Percentiles rank a stretch among this genome's conserved stretches.
Evolutionary conservation across 1,284 basidiomycete genomes (phyloP).

Genomic region (Inonotus obliquus): DNA sequence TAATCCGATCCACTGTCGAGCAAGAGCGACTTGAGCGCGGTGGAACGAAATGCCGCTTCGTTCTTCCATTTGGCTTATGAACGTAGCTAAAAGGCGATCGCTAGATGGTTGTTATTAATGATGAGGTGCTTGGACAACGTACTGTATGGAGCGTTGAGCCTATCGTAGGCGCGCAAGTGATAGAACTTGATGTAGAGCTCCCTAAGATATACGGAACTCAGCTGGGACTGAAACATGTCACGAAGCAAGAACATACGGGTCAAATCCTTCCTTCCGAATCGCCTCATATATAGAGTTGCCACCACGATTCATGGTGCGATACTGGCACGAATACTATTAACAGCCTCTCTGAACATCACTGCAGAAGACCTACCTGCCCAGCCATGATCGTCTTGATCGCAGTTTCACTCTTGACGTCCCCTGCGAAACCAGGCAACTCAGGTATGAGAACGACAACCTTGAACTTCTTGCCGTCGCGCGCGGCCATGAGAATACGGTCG

Average conservation of each 20-base stretch:
- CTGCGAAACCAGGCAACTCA: slow-evolving; percentile 78
- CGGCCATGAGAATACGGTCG: slow-evolving; percentile 80
- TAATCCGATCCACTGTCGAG: slow-evolving; percentile 73
- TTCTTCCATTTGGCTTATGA: slow-evolving; percentile 68
- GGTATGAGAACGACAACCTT: slow-evolving; percentile 84
- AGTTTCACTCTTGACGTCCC: slow-evolving; percentile 69
- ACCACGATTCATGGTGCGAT: slow-evolving; percentile 84
- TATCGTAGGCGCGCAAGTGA: slow-evolving; percentile 86
- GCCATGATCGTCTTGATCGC: slow-evolving; percentile 80
- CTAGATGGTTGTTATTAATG: background rate
- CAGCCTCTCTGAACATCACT: background rate
- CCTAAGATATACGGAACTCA: background rate
- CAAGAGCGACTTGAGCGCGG: slow-evolving; percentile 82
- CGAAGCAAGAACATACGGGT: slow-evolving; percentile 50
- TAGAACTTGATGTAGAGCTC: slow-evolving; percentile 74
- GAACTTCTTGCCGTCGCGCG: slow-evolving; percentile 67
- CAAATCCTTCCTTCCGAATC: slow-evolving; percentile 72
- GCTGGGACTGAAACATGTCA: background rate
- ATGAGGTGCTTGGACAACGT: slow-evolving; percentile 23
- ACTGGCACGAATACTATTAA: slow-evolving; percentile 25
- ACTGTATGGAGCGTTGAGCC: slow-evolving; percentile 80
- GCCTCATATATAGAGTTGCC: slow-evolving; percentile 83
- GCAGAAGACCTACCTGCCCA: slow-evolving; percentile 40
- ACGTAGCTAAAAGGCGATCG: slow-evolving; percentile 34
- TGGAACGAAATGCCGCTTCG: slow-evolving; percentile 77